Percentiles rank a stretch among this genome's conserved stretches.
phyloP scores from a whole-genome alignment of 2,329 filamentous ascomycete genomes.

The Coleophoma crateriformis region DNA sequence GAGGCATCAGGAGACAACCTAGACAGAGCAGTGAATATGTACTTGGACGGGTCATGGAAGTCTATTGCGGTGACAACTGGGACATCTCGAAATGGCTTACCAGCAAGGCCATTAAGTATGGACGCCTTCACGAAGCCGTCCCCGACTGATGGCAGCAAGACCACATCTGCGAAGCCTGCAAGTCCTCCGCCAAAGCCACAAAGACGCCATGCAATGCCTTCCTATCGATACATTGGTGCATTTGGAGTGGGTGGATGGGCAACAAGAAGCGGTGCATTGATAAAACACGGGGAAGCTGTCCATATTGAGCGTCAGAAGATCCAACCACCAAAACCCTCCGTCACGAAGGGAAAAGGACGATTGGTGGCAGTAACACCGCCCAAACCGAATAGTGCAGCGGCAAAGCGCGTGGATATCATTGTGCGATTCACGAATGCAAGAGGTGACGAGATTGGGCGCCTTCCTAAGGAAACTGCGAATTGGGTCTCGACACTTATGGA shows the following conservation, averaged over 20 bases:
- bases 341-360: constrained; percentile 37
- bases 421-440: constrained; percentile 81
- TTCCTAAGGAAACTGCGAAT: constrained; percentile 79
- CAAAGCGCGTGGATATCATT: constrained; percentile 72
- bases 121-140: constrained; percentile 17
- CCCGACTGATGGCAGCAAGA: constrained; percentile 22
- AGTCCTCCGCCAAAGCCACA: constrained; percentile 2
- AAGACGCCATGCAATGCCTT: constrained; percentile 32
- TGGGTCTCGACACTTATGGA: constrained; percentile 94
- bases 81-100: constrained; percentile 1
- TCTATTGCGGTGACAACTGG: constrained; percentile 2
- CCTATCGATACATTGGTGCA: constrained; percentile 75
- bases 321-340: constrained; percentile 46
- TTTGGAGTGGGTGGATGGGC: constrained; percentile 92
- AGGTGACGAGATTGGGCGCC: constrained; percentile 78
- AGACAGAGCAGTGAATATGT: constrained; percentile 63
- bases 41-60: constrained; percentile 64
- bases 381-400: constrained; percentile 35
- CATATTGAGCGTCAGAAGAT: constrained; percentile 82
- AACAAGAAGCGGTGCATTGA: constrained; percentile 73
- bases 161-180: constrained; percentile 26
- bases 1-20: constrained; percentile 51
- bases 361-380: constrained; percentile 16
- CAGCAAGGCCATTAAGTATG: constrained; percentile 14
- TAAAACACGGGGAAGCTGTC: constrained; percentile 79